Conservation (phyloP, 2,329 filamentous ascomycete genomes). For the Apiospora saccharicola region DNA sequence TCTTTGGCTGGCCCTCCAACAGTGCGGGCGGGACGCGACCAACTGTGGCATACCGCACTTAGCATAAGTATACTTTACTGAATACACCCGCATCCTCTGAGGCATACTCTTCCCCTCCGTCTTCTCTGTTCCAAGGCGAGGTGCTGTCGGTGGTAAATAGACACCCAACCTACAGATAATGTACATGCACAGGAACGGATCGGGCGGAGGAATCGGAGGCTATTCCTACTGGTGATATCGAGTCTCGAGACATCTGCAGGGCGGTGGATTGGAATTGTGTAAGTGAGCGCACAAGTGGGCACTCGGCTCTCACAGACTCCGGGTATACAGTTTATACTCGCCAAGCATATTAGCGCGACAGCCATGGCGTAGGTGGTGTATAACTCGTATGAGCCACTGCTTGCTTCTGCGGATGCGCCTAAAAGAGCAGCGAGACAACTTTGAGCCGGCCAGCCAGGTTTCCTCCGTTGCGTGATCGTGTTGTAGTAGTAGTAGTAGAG, state of each 20-base stretch:
- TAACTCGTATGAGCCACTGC: conserved; percentile 17
- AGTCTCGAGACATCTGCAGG: conserved; percentile 10
- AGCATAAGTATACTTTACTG: neutral
- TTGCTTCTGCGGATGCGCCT: conserved; percentile 17
- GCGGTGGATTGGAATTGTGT: neutral
- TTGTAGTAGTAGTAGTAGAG: neutral
- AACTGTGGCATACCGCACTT: neutral
- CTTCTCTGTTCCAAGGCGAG: neutral
- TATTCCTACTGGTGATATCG: conserved; percentile 7
- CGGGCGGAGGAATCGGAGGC: conserved; percentile 11
- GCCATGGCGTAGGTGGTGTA: conserved; percentile 20
- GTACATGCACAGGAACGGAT: neutral
- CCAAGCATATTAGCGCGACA: conserved; percentile 17
- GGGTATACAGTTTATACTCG: conserved; percentile 16
- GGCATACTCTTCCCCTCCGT: neutral
- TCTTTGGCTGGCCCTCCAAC: neutral
- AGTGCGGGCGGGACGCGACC: neutral
- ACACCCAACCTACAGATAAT: neutral
- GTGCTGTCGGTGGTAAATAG: neutral
- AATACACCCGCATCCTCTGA: neutral
- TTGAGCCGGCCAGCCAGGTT: neutral
- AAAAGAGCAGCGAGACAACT: conserved; percentile 15
- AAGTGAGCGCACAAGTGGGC: neutral
- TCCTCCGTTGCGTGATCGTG: neutral
- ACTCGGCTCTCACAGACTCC: neutral